Evolutionary conservation across 2,329 filamentous ascomycete species (phyloP).

Genomic region (Claviceps citrina): DNA sequence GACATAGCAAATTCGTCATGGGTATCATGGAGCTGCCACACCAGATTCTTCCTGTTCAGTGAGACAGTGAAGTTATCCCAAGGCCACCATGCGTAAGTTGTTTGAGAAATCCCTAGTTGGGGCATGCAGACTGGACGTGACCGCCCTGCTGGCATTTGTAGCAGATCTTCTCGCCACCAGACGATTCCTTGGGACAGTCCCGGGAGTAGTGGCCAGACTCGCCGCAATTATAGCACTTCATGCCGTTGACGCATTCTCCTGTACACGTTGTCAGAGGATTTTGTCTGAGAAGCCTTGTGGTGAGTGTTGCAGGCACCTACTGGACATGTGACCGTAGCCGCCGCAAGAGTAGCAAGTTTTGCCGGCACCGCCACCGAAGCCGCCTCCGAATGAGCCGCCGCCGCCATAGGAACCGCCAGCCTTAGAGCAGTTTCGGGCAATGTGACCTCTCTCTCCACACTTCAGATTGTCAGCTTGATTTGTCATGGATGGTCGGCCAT

Average conservation of each 20-base stretch:
- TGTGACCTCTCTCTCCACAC: conserved; percentile 93
- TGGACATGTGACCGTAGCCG: conserved; percentile 90
- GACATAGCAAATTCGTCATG: conserved; percentile 19
- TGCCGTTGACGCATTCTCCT: conserved; percentile 91
- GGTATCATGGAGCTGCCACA: conserved; percentile 29
- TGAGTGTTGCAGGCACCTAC: conserved; percentile 28
- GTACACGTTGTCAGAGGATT: conserved; percentile 10
- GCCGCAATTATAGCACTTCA: conserved; percentile 99
- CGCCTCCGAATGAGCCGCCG: conserved; percentile 22
- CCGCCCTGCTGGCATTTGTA: conserved; percentile 83
- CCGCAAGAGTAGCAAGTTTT: conserved; percentile 98
- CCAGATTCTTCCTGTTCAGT: conserved; percentile 17
- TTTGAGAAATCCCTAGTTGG: conserved; percentile 37
- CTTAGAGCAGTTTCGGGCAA: conserved; percentile 78
- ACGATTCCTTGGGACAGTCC: conserved; percentile 87
- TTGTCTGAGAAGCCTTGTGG: too few relatives aligned
- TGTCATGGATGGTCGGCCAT: too few relatives aligned
- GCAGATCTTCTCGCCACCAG: conserved; percentile 83
- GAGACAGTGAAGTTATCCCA: conserved; percentile 11
- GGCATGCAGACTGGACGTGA: conserved; percentile 89
- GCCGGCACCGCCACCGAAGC: conserved; percentile 35
- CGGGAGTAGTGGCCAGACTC: conserved; percentile 90
- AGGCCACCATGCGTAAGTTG: conserved; percentile 9
- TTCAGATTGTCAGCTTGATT: conserved; percentile 13
- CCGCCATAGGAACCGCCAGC: conserved; percentile 33